A percentile compares a stretch with the other conserved stretches of the same genome.
Conservation (phyloP, 2,329 filamentous ascomycete species). For the Fusarium temperatum region DNA sequence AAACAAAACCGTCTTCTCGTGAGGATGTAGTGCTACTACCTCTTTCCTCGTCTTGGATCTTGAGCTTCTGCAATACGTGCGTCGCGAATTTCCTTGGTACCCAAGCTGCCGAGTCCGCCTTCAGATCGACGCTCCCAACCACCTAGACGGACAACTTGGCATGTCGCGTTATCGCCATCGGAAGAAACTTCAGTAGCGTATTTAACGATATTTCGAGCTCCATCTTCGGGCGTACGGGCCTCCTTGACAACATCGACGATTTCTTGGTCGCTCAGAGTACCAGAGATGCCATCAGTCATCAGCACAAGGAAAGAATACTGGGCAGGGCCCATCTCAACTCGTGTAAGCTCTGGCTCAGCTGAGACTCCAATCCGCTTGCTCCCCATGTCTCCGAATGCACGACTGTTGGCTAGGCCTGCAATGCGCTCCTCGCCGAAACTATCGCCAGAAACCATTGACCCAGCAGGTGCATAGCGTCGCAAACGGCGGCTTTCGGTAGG, state of each 20-base stretch:
- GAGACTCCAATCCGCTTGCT: constrained; percentile 93
- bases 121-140: constrained; percentile 79
- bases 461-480: constrained; percentile 80
- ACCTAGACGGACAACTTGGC: constrained; percentile 71
- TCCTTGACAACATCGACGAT: constrained; percentile 97
- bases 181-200: constrained; percentile 87
- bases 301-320: constrained; percentile 92
- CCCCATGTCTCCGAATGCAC: constrained; percentile 91
- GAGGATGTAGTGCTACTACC: constrained; percentile 41
- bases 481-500: constrained; percentile 85
- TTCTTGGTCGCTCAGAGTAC: constrained; percentile 88
- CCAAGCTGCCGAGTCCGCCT: constrained; percentile 86
- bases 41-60: constrained; percentile 78
- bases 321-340: constrained; percentile 80
- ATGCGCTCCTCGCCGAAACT: constrained; percentile 98
- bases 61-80: constrained; percentile 81
- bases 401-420: constrained; percentile 90
- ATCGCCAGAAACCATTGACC: constrained; percentile 83
- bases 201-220: constrained; percentile 78
- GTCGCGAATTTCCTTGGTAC: constrained; percentile 91
- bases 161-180: constrained; percentile 74
- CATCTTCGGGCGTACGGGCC: constrained; percentile 88
- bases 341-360: constrained; percentile 88
- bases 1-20: not conserved
- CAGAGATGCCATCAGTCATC: constrained; percentile 88